These are phyloP conservation scores for Aspergillus transmontanensis DNA, from an alignment of 2,329 filamentous ascomycete genomes.

Conservation along the genomic window DNA sequence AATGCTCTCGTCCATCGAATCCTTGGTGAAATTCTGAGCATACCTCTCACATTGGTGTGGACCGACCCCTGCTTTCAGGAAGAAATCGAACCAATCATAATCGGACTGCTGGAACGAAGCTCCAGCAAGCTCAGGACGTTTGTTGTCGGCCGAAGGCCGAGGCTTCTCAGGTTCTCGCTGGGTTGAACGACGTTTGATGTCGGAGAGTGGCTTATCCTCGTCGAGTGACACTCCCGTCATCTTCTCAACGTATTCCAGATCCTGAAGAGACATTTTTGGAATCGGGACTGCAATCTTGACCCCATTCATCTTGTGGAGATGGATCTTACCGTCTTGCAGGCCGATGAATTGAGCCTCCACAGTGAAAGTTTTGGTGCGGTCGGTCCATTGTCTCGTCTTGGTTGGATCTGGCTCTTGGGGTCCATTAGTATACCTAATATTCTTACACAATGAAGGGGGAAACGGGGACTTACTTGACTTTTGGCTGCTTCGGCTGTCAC, in stretches of 20 bases:
- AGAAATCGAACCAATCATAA: constrained; percentile 99
- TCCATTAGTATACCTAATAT: constrained; percentile 3
- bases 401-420: constrained; percentile 74
- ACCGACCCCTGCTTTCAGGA: constrained; percentile 86
- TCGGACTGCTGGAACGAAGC: constrained; percentile 52
- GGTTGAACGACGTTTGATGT: constrained; percentile 61
- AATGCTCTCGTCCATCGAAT: constrained; percentile 95
- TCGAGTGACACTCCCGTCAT: constrained; percentile 83
- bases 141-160: constrained; percentile 31
- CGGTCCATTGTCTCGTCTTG: constrained; percentile 91
- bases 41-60: constrained; percentile 94
- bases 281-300: constrained; percentile 98
- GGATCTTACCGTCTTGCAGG: constrained; percentile 92
- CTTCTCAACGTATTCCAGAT: constrained; percentile 91
- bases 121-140: constrained; percentile 42
- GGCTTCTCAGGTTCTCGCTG: constrained; percentile 29
- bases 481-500: constrained; percentile 67
- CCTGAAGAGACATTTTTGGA: constrained; percentile 91
- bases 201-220: constrained; percentile 89
- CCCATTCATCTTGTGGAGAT: constrained; percentile 95
- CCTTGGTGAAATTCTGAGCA: constrained; percentile 80
- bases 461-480: constrained; percentile 69
- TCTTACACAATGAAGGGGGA: background rate
- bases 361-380: constrained; percentile 92
- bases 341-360: constrained; percentile 97